A percentile compares a stretch with the other conserved stretches of the same genome.
These are phyloP conservation scores for Stemphylium beticola DNA, from an alignment of 2,329 filamentous ascomycete genomes.

Conservation along the genomic window DNA sequence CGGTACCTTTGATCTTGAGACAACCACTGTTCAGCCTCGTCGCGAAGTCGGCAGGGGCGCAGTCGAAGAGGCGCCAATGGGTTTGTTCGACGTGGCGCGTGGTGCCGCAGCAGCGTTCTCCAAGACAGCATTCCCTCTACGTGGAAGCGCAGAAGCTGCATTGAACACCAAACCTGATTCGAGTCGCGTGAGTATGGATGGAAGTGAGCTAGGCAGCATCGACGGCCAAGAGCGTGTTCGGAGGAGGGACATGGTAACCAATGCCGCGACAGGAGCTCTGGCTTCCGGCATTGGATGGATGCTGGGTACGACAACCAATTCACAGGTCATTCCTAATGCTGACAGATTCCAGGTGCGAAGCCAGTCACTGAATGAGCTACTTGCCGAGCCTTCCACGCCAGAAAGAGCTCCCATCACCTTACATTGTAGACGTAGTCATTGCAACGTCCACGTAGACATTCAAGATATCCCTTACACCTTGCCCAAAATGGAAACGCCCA, in stretches of 20 bases:
- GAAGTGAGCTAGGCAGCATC: conserved; percentile 49
- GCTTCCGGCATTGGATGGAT: conserved; percentile 70
- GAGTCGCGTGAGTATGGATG: conserved; percentile 35
- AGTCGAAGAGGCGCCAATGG: conserved; percentile 58
- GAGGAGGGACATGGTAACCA: conserved; percentile 75
- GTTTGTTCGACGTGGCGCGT: conserved; percentile 59
- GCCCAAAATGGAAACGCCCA: too few species aligned
- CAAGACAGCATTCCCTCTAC: conserved; percentile 55
- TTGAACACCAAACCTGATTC: conserved; percentile 11
- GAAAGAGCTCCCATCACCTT: too few species aligned
- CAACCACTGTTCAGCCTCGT: conserved; percentile 45
- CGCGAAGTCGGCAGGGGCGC: conserved; percentile 51
- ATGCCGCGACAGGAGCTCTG: conserved; percentile 67
- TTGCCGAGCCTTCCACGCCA: neutral
- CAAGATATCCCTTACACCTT: too few species aligned
- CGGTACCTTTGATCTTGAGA: conserved; percentile 52
- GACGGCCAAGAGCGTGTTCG: conserved; percentile 55
- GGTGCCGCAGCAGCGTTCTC: conserved; percentile 57
- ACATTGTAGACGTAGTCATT: too few species aligned
- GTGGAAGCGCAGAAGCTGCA: conserved; percentile 24
- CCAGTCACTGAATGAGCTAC: conserved; percentile 28
- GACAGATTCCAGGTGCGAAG: conserved; percentile 32
- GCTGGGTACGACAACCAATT: conserved; percentile 53
- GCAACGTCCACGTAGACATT: too few species aligned
- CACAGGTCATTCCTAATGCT: neutral